Percentiles rank a stretch among this genome's conserved stretches.
Conservation (phyloP, 2,329 filamentous ascomycete genomes). For the Immersiporthe knoxdaviesiana region DNA sequence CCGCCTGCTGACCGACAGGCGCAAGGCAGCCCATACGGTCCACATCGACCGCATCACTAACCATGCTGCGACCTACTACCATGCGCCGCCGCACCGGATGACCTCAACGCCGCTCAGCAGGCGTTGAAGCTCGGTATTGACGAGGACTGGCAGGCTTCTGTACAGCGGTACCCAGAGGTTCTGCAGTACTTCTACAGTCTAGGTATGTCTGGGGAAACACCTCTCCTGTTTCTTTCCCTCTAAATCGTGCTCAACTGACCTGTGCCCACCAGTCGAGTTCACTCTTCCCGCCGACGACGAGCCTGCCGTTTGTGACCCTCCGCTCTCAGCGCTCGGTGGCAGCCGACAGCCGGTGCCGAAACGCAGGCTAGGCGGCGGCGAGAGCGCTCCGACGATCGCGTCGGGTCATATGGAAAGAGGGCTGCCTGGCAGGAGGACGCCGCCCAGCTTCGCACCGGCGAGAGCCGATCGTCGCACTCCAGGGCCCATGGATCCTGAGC, state of each 20-base stretch:
- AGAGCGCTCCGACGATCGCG: slow-evolving; percentile 38
- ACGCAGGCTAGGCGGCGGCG: slow-evolving; percentile 42
- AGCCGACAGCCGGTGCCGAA: slow-evolving; percentile 46
- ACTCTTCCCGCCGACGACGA: slow-evolving; percentile 67
- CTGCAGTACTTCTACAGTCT: slow-evolving; percentile 78
- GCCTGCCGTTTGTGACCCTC: slow-evolving; percentile 61
- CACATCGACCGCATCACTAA: slow-evolving; percentile 60
- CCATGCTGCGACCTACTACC: slow-evolving; percentile 61
- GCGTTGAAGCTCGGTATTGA: slow-evolving; percentile 74
- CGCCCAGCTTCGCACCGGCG: slow-evolving; percentile 37
- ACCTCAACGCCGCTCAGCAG: slow-evolving; percentile 67
- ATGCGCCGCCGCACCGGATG: slow-evolving; percentile 59
- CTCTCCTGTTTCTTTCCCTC: background rate
- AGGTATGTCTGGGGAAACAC: slow-evolving; percentile 13
- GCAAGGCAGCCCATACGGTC: slow-evolving; percentile 59
- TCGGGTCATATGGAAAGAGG: slow-evolving; percentile 43
- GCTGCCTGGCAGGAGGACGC: slow-evolving; percentile 42
- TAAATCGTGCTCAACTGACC: background rate
- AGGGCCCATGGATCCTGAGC: slow-evolving; percentile 35
- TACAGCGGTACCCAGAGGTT: slow-evolving; percentile 79
- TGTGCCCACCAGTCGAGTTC: slow-evolving; percentile 54
- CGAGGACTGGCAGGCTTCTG: slow-evolving; percentile 76
- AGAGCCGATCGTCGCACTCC: slow-evolving; percentile 45
- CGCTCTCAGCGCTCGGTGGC: slow-evolving; percentile 56
- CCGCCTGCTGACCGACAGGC: slow-evolving; percentile 61